Evolutionary conservation across 768 basidiomycete species (phyloP), one percentile per base, ranked within the genome.

Genomic region (Cubamyces sp.): DNA sequence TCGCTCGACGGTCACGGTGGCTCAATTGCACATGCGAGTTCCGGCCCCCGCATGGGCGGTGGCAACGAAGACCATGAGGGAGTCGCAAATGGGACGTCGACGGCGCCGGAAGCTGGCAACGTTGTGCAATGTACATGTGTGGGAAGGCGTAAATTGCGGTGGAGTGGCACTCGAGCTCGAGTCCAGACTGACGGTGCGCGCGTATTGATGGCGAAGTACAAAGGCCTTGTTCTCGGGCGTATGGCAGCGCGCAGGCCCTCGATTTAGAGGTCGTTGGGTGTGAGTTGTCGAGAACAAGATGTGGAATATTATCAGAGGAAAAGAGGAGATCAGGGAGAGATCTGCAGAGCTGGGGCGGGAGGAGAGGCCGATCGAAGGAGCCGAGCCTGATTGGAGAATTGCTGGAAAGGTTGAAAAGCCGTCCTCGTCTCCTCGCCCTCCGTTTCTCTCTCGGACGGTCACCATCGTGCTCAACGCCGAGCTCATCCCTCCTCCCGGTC

Each of bases 311-410:
- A 19, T 34, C 26, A 46, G 43, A 30, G 54, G 46, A 39, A 43
- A 28, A 54, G 49, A 49, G 34, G 57, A 55, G 52, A 59, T 66
- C 58, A 42, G 58, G 49, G 54, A 34, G 34, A 34, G 67, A 67
- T 57, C 53, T 58, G 56, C 45, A 37, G 42, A 34, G 7, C 54
- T 23, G 62, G 52, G 34, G 61, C 57, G 37, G 52, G 50, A 15
- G 40, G 63, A 57, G 53, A 62, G 60, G 42, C 60, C 60, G 62
- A 64, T 57, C 57, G 60, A 50, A 55, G 52, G 51, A 64, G 63
- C 64, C 62, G 64, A 61, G 58, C 51, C 60, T 64, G 66, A 67
- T 67, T 67, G 59, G 49, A 48, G 59, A 61, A 65, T 50, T 60
- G 61, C 61, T 47, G 54, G 59, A 59, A 57, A 48, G 28, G 59